Evolutionary conservation across 805 yeast species (phyloP), one percentile per base, ranked within the genome.

Genomic region (Millerozyma miso): DNA sequence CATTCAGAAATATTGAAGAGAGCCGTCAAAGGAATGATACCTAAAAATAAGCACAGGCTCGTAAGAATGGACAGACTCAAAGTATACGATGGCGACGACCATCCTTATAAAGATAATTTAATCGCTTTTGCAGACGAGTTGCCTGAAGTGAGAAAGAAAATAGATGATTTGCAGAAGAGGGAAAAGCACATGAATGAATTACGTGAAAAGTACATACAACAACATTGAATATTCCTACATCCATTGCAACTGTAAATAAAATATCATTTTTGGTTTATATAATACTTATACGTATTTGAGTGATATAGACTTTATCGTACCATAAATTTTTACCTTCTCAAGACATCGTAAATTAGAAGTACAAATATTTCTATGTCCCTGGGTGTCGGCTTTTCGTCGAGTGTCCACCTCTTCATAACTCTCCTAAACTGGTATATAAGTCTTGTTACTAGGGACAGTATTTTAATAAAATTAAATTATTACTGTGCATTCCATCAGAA

Each of bases 11-110:
- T 90, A 10, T 69, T 93, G 54, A 78, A 67, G 54, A 80, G 85
- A 54, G 98, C 99, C 1, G 99, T 93, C 4, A 83, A 88, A 49
- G 95, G 95, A 43, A 93, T 93, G 99, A 74, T 93, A 43, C 99
- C 99, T 35, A 90, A 88, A 69, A 91, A 93, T 63, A 81, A 82
- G 55, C 77, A 84, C 49, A 80, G 98, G 63, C 77, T 83, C 55
- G 67, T 72, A 12, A 81, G 99, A 62, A 64, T 93, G 56, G 91
- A 80, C 19, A 79, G 99, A 59, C 73, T 93, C 47, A 89, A 88
- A 65, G 80, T 88, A 0, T 86, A 77, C 61, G 98, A 95, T 54
- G 97, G 91, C 20, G 80, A 88, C 44, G 85, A 85, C 44, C 86
- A 87, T 60, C 97, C 97, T 18, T 93, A 88, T 62, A 80, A 79